A percentile compares a stretch with the other conserved stretches of the same genome.
Evolutionary conservation across 1,139 yeast species (phyloP).

Genomic region (Hyphopichia buzzinii): DNA sequence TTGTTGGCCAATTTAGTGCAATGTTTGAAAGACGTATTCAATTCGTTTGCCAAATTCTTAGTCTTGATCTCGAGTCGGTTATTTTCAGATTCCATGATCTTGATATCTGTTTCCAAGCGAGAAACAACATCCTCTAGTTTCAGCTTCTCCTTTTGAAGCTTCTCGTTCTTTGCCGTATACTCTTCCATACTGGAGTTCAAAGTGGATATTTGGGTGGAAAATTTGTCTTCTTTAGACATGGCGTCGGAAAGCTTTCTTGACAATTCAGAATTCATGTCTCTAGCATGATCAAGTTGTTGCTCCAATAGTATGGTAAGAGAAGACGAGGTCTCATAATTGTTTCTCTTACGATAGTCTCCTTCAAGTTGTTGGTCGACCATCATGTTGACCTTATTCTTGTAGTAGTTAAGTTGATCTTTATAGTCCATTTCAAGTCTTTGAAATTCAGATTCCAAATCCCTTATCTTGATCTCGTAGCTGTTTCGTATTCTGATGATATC

Average conservation of each 20-base stretch:
- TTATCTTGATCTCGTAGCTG: constrained; percentile 32
- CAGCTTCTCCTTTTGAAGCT: constrained; percentile 11
- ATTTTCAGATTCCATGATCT: constrained; percentile 14
- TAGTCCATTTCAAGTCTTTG: constrained; percentile 3
- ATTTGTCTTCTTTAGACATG: constrained; percentile 7
- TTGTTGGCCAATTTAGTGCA: constrained; percentile 32
- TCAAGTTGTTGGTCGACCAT: constrained; percentile 22
- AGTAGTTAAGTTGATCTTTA: constrained; percentile 15
- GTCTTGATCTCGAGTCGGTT: constrained; percentile 19
- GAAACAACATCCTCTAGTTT: constrained; percentile 7
- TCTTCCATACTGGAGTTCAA: constrained; percentile 8
- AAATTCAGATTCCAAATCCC: constrained; percentile 29
- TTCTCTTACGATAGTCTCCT: constrained; percentile 19
- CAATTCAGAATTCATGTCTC: constrained; percentile 19
- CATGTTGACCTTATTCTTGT: constrained; percentile 21
- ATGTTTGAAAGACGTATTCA: constrained; percentile 24
- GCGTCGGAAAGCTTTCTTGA: constrained; percentile 19
- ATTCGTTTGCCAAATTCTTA: constrained; percentile 21
- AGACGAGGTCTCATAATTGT: constrained; percentile 3
- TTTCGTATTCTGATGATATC: constrained; percentile 25
- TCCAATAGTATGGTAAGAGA: constrained; percentile 7
- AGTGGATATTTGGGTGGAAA: neutral
- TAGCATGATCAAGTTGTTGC: constrained; percentile 8
- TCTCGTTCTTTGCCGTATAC: constrained; percentile 9
- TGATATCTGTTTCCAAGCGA: constrained; percentile 4